A percentile compares a stretch with the other conserved stretches of the same genome.
phyloP scores from a whole-genome alignment of 805 yeast genomes.

The Scheffersomyces ergatensis region DNA sequence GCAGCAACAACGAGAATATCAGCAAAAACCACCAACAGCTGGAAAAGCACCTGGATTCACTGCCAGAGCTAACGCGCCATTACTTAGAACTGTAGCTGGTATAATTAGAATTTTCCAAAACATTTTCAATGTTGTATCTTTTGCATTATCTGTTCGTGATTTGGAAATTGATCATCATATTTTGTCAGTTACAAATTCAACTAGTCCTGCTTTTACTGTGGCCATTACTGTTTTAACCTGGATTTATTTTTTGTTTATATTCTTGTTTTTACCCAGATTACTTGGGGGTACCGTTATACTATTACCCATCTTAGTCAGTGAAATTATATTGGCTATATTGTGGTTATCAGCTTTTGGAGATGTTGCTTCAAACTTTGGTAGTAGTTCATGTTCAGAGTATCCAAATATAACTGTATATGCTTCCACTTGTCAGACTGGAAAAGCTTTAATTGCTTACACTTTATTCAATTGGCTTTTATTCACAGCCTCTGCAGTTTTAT shows the following conservation, averaged over 20 bases:
- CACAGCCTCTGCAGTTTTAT: constrained; percentile 4
- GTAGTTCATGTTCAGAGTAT: neutral
- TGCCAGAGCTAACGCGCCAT: no score
- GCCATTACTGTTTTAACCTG: constrained; percentile 2
- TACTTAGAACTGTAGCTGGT: no score
- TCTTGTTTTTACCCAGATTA: constrained; percentile 1
- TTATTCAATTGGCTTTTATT: constrained; percentile 8
- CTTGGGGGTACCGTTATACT: constrained; percentile 1
- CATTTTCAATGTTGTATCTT: constrained; percentile 1
- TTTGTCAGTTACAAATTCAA: constrained; percentile 2
- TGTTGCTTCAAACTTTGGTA: constrained; percentile 3
- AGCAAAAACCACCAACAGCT: no score
- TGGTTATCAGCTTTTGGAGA: constrained; percentile 7
- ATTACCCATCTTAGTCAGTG: constrained; percentile 5
- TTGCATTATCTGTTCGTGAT: constrained; percentile 6
- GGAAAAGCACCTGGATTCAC: no score
- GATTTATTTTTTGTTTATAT: constrained; percentile 5
- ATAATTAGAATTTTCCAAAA: constrained; percentile 4
- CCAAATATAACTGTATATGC: neutral
- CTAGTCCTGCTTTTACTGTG: constrained; percentile 4
- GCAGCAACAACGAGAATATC: no score
- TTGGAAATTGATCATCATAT: constrained; percentile 3
- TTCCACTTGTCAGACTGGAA: constrained; percentile 3
- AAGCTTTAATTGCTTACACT: constrained; percentile 6
- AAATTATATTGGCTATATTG: constrained; percentile 1